phyloP scores from a whole-genome alignment of 192 early-diverging fungal species.

The Funneliformis mosseae region DNA sequence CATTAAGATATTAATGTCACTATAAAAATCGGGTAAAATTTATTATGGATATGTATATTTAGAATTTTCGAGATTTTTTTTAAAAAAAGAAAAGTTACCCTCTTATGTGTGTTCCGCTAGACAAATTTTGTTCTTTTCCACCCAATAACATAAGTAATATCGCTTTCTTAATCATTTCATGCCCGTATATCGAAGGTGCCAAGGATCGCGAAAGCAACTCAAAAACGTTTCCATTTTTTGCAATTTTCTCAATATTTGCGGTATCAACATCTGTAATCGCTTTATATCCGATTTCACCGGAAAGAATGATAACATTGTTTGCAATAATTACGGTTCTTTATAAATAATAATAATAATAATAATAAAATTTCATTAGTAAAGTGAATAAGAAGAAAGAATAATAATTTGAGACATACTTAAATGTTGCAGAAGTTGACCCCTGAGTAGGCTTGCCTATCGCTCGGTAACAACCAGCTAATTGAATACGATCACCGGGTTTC shows the following conservation, averaged over 20 bases:
- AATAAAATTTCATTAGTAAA: background rate
- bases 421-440: slow-evolving; percentile 77
- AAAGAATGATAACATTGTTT: slow-evolving; percentile 77
- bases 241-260: slow-evolving; percentile 79
- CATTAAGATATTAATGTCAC: slow-evolving; percentile 98
- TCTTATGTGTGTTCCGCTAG: slow-evolving; percentile 93
- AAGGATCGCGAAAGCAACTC: slow-evolving; percentile 83
- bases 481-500: slow-evolving; percentile 96
- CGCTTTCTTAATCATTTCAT: slow-evolving; percentile 95
- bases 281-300: slow-evolving; percentile 68
- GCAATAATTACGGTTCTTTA: slow-evolving; percentile 84
- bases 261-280: slow-evolving; percentile 84
- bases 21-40: slow-evolving; percentile 37
- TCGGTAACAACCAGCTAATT: slow-evolving; percentile 91
- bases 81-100: slow-evolving; percentile 51
- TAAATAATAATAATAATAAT: too few species aligned
- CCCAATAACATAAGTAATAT: slow-evolving; percentile 88
- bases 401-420: slow-evolving; percentile 56
- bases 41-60: slow-evolving; percentile 8
- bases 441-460: slow-evolving; percentile 80
- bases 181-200: slow-evolving; percentile 89
- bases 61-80: background rate
- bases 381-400: background rate
- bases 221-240: slow-evolving; percentile 66
- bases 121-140: slow-evolving; percentile 91